Conservation (phyloP, 768 basidiomycete genomes). For the Lyophyllum atratum region DNA sequence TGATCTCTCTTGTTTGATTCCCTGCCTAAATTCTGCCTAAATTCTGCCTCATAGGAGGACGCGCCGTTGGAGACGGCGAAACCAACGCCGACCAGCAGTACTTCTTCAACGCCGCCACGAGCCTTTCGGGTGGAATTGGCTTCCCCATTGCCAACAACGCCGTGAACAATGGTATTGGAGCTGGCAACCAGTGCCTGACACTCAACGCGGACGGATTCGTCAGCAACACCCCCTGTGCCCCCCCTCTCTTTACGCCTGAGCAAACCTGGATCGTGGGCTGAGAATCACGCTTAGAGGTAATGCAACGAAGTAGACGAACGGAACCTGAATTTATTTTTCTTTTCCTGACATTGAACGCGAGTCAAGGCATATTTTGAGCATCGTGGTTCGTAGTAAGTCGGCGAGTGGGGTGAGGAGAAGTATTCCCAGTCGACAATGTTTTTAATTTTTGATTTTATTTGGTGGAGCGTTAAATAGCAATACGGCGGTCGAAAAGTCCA, state of each 20-base stretch:
- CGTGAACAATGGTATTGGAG: constrained; percentile 22
- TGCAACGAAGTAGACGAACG: background rate
- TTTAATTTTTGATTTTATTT: no score
- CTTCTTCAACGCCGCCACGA: constrained; percentile 25
- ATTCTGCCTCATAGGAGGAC: constrained; percentile 18
- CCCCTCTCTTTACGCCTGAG: constrained; percentile 26
- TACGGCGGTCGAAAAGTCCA: no score
- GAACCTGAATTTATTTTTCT: background rate
- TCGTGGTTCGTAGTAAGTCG: no score
- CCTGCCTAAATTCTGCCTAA: background rate
- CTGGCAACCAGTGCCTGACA: constrained; percentile 28
- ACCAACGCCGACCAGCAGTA: constrained; percentile 26
- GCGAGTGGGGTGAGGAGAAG: background rate
- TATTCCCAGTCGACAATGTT: background rate
- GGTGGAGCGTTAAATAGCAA: no score
- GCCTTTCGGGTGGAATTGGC: constrained; percentile 19
- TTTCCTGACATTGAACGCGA: no score
- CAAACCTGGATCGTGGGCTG: constrained; percentile 20
- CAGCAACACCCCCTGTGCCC: constrained; percentile 26
- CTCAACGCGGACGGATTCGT: constrained; percentile 24
- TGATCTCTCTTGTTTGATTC: background rate
- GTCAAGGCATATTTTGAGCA: no score
- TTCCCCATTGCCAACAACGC: constrained; percentile 24
- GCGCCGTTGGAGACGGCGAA: constrained; percentile 26
- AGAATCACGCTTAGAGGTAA: background rate